Evolutionary conservation across 371 early-diverging fungal genomes (phyloP).

Genomic region (Mucor ambiguus): DNA sequence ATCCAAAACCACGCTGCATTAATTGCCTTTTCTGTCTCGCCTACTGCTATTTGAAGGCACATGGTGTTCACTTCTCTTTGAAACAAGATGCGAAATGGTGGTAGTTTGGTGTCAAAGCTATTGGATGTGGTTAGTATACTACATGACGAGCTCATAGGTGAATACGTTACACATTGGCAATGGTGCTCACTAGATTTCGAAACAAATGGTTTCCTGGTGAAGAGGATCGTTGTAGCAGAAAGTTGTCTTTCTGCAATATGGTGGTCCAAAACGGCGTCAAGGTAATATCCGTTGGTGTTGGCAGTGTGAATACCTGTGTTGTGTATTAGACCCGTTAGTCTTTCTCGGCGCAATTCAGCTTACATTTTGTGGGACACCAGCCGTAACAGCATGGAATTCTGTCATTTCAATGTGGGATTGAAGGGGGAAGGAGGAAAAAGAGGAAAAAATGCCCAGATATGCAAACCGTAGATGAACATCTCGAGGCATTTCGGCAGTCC

Average conservation of each 20-base stretch:
- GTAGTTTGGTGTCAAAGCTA: conserved; percentile 90
- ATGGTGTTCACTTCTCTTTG: conserved; percentile 57
- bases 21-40: conserved; percentile 77
- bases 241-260: conserved; percentile 55
- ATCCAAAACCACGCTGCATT: conserved; percentile 93
- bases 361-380: conserved; percentile 27
- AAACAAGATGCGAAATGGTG: conserved; percentile 89
- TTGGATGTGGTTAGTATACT: not conserved
- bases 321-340: not conserved
- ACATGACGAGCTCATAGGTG: not conserved
- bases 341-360: not conserved
- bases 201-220: conserved; percentile 48
- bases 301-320: conserved; percentile 34
- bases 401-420: not conserved
- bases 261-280: conserved; percentile 60
- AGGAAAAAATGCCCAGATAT: not conserved
- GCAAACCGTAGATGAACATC: not conserved
- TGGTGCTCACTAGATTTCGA: conserved; percentile 70
- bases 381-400: conserved; percentile 12
- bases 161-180: conserved; percentile 67
- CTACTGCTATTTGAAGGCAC: conserved; percentile 68
- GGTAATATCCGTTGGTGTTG: conserved; percentile 34
- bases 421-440: not conserved
- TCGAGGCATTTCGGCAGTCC: not conserved
- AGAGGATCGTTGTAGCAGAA: conserved; percentile 70